Evolutionary conservation across 495 filamentous ascomycete genomes (phyloP).

Genomic region (Geoglossum glabrum): DNA sequence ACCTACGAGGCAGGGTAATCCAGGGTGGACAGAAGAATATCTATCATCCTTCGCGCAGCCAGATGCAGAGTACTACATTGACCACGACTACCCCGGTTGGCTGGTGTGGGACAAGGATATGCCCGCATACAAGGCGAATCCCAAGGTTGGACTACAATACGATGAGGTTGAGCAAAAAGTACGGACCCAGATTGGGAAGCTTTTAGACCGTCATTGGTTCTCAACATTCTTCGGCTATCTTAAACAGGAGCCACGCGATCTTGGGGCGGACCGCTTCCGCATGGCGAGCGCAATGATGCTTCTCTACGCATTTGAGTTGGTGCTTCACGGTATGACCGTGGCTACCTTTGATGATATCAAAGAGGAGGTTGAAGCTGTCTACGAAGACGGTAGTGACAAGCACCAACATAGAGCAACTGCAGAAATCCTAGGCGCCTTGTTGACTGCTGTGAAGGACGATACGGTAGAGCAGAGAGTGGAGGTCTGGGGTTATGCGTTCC

Average conservation of each 20-base stretch:
- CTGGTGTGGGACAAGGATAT: slow-evolving; percentile 85
- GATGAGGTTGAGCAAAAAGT: slow-evolving; percentile 62
- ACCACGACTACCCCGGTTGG: slow-evolving; percentile 88
- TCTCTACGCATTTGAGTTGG: slow-evolving; percentile 70
- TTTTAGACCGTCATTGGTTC: slow-evolving; percentile 72
- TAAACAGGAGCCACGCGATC: slow-evolving; percentile 90
- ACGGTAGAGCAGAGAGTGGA: slow-evolving; percentile 43
- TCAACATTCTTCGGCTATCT: slow-evolving; percentile 72
- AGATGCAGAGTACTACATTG: slow-evolving; percentile 72
- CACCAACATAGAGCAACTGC: slow-evolving; percentile 93
- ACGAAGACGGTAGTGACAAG: slow-evolving; percentile 86
- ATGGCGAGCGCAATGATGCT: slow-evolving; percentile 71
- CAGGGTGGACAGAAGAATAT: slow-evolving; percentile 57
- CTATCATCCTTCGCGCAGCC: slow-evolving; percentile 58
- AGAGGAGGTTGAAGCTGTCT: slow-evolving; percentile 49
- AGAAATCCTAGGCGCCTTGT: slow-evolving; percentile 75
- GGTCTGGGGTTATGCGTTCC: slow-evolving; percentile 80
- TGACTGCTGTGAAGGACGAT: slow-evolving; percentile 53
- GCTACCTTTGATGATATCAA: slow-evolving; percentile 79
- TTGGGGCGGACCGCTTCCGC: slow-evolving; percentile 65
- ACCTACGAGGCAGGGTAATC: slow-evolving; percentile 47
- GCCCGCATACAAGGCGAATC: slow-evolving; percentile 50
- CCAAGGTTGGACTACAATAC: slow-evolving; percentile 50
- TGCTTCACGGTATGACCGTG: slow-evolving; percentile 49
- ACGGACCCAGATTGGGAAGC: slow-evolving; percentile 59